Evolutionary conservation across 2,329 filamentous ascomycete species (phyloP), one percentile per base, ranked within the genome.

Genomic region (Alternaria rosae): DNA sequence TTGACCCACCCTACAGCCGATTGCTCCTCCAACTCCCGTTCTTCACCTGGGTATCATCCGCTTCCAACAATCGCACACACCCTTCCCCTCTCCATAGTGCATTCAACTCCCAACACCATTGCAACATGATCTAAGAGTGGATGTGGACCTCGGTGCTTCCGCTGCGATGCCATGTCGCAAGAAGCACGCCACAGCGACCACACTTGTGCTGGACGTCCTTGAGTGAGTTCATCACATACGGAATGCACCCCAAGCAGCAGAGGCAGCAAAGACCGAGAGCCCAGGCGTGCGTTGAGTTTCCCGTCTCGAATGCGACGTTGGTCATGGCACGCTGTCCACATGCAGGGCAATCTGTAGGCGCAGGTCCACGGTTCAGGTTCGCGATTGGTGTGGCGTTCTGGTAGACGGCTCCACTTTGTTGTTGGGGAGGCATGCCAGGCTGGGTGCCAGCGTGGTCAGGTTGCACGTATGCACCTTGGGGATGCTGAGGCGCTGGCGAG

Each of bases 141-240:
- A 79, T 78, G 42, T 83, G 77, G 38, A 85, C 80, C 65, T 84
- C 81, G 0, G 82, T 80, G 28, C 78, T 78, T 0, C 83, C 83
- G 64, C 82, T 84, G 6, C 81, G 79, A 72, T 85, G 83, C 81
- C 82, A 85, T 0, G 79, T 82, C 0, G 82, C 83, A 47, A 85
- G 77, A 57, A 81, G 62, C 2, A 76, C 75, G 32, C 80, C 80
- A 60, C 84, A 85, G 30, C 78, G 76, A 1, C 82, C 82, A 57
- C 84, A 85, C 61, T 79, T 80, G 67, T 85, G 84, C 63, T 82
- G 71, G 5, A 83, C 81, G 56, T 85, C 82, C 71, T 85, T 85
- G 54, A 83, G 73, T 44, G 77, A 79, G 25, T 78, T 78, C 70
- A 85, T 79, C 28, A 84, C 41, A 64, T 85, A 85, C 0, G 84